A percentile compares a stretch with the other conserved stretches of the same genome.
These are phyloP conservation scores for Blastobotrys serpentis DNA, from an alignment of 1,139 yeast species.

Conservation along the genomic window DNA sequence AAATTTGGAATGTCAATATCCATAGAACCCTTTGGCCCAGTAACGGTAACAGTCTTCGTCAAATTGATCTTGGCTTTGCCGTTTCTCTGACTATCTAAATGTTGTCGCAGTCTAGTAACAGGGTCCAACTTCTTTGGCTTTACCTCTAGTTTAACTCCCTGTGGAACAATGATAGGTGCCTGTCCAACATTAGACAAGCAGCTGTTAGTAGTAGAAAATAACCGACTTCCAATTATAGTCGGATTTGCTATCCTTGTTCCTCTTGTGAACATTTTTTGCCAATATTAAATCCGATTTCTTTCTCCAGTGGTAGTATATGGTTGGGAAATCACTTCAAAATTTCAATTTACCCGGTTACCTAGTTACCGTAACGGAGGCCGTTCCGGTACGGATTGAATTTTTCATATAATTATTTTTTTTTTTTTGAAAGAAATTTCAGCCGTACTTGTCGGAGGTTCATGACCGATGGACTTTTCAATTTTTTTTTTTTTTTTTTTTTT, in stretches of 20 bases:
- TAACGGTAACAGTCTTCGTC: conserved; percentile 60
- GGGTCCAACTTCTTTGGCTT: conserved; percentile 45
- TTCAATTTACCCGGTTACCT: conserved; percentile 3
- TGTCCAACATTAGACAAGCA: conserved; percentile 50
- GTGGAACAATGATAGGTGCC: conserved; percentile 56
- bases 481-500: conserved; percentile 1
- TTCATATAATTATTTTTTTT: too few species aligned
- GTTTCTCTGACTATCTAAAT: conserved; percentile 44
- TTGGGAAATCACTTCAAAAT: conserved; percentile 2
- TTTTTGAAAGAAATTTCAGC: conserved; percentile 2
- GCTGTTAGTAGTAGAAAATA: conserved; percentile 13
- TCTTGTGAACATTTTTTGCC: conserved; percentile 1
- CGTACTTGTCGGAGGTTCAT: neutral
- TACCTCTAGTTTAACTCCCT: conserved; percentile 48
- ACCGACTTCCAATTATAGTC: conserved; percentile 11
- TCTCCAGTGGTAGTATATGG: neutral
- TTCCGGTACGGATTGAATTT: too few species aligned
- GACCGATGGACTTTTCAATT: neutral
- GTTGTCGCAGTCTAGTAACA: conserved; percentile 43
- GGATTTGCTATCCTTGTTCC: neutral
- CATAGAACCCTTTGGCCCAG: conserved; percentile 79
- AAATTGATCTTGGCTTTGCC: conserved; percentile 62
- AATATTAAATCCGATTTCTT: neutral
- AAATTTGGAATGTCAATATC: conserved; percentile 71
- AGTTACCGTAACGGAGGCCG: conserved; percentile 3